Conservation (phyloP, 345 rosid genomes). For the Raphanus raphanistrum region DNA sequence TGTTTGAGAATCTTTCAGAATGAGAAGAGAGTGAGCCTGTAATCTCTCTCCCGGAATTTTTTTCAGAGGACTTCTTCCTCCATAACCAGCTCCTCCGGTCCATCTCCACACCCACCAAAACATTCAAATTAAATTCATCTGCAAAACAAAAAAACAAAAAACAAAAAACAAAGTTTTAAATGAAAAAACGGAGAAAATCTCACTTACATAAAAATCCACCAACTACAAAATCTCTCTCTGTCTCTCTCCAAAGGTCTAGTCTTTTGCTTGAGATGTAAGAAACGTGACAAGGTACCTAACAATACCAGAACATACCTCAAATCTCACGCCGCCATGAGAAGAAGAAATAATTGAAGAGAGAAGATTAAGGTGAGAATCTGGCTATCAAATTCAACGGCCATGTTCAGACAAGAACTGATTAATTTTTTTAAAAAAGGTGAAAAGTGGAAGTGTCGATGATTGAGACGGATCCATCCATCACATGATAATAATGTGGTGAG, state of each 20-base stretch:
- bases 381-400: constrained; percentile 39
- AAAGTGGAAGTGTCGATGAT: constrained; percentile 36
- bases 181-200: no score
- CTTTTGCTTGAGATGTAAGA: not conserved
- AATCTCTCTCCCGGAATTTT: constrained; percentile 67
- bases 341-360: constrained; percentile 36
- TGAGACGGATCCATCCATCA: constrained; percentile 39
- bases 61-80: constrained; percentile 62
- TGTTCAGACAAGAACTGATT: constrained; percentile 38
- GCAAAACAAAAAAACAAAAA: not conserved
- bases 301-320: constrained; percentile 34
- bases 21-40: constrained; percentile 63
- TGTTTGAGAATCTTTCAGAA: constrained; percentile 69
- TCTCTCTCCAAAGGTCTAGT: constrained; percentile 1
- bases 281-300: no score
- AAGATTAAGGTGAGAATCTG: constrained; percentile 30
- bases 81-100: constrained; percentile 83
- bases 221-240: constrained; percentile 21
- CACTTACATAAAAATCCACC: constrained; percentile 45
- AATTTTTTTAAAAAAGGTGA: not conserved
- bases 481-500: constrained; percentile 27
- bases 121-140: constrained; percentile 31
- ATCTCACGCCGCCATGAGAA: constrained; percentile 54
- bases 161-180: not conserved
- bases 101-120: constrained; percentile 30